Evolutionary conservation across 352 stramenopile species (phyloP), one percentile per base, ranked within the genome.

Genomic region (Phytophthora tentaculata): DNA sequence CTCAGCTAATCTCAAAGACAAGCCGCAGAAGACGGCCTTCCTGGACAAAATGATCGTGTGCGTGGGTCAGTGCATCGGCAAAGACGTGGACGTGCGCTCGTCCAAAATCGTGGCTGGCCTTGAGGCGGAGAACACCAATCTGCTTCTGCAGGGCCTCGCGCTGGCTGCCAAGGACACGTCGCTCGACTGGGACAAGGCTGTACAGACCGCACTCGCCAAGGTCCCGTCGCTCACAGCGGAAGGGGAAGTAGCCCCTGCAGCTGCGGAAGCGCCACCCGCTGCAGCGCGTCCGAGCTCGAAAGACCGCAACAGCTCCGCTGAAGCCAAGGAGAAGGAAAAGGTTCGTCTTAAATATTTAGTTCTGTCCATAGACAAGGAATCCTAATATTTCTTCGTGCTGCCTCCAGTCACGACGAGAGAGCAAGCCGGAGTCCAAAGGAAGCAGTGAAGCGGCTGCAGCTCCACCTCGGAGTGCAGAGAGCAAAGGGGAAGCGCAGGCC

Each of bases 11-110:
- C 83, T 96, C 71, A 95, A 94, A 67, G 88, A 95, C 54, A 95
- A 94, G 61, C 71, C 89, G 64, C 82, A 95, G 55, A 97, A 97
- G 75, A 87, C 86, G 22, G 67, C 79, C 20, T 97, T 90, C 69
- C 71, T 97, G 20, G 85, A 95, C 73, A 96, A 96, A 69, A 94
- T 96, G 80, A 90, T 96, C 56, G 76, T 88, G 29, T 96, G 85
- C 37, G 86, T 92, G 22, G 76, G 83, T 19, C 68, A 89, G 37
- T 82, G 76, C 28, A 49, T 93, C 49, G 87, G 85, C 56, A 79
- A 69, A 49, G 78, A 89, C 14, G 56, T 96, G 20, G 87, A 95
- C 71, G 85, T 89, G 57, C 85, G 86, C 53, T 89, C 87, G 3
- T 75, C 81, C 60, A 96, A 97, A 79, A 91, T 97, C 71, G 87